Base-by-base conservation (phyloP, 257 asterid species). In the Cordia subcordata region DNA sequence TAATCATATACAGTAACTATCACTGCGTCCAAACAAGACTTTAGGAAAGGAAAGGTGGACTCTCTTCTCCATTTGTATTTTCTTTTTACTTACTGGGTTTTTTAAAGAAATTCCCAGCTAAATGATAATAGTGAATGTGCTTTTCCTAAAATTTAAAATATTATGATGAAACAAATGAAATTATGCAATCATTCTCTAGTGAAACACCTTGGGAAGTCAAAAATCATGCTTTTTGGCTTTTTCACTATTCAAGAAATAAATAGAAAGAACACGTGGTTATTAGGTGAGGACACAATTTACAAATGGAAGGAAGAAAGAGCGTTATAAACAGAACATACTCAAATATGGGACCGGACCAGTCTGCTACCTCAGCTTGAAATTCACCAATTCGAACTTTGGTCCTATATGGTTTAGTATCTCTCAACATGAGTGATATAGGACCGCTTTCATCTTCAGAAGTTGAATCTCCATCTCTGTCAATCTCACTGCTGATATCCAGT, bases 321-420 rank as follows among this genome's bases (percentile, higher is more conserved):
- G 42, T 54, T 54, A 49, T 13, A 49, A 6, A 67, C 39, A 69
- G 63, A 78, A 81, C 96, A 49, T 88, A 92, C 98, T 75, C 74
- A 53, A 79, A 38, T 37, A 61, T 42, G 51, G 96, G 90, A 65
- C 85, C 86, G 58, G 71, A 19, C 93, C 94, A 84, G 66, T 73
- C 81, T 52, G 95, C 94, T 69, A 92, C 81, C 35, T 76, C 78
- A 39, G 82, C 95, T 83, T 88, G 98, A 78, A 68, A 88, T 55
- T 77, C 78, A 66, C 64, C 96, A 55, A 92, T 74, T 49, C 94
- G 87, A 55, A 71, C 94, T 37, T 63, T 70, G 63, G 94, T 76
- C 76, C 72, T 77, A 66, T 78, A 79, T 14, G 79, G 87, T 68
- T 71, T 80, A 11, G 62, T 73, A 69, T 79, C 86, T 59, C 64